Evolutionary conservation across 78 protist genomes (phyloP).

Genomic region (Fonticula alba): DNA sequence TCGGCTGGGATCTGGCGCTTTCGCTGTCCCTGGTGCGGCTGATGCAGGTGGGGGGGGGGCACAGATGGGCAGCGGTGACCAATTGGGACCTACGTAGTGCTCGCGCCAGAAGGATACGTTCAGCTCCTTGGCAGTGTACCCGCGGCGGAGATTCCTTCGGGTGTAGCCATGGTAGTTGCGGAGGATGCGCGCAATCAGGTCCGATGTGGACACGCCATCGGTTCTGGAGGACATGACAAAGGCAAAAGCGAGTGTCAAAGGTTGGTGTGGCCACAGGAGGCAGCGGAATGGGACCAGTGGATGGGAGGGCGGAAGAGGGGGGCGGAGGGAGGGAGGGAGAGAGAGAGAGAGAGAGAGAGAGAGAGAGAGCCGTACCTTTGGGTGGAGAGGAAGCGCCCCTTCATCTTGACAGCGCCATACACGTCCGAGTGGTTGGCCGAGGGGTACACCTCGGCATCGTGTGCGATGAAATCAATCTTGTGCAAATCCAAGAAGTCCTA

Average conservation of each 20-base stretch:
- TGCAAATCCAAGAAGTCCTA: conserved; percentile 29
- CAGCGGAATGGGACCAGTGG: too few species aligned
- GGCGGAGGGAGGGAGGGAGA: neutral
- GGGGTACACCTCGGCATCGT: conserved; percentile 40
- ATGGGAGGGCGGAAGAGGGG: neutral
- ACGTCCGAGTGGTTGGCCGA: conserved; percentile 39
- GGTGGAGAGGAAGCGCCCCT: conserved; percentile 39
- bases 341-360: neutral
- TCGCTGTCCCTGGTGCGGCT: too few species aligned
- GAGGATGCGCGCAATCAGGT: conserved; percentile 37
- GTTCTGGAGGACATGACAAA: neutral
- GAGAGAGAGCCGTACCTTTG: conserved; percentile 8
- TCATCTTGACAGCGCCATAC: conserved; percentile 32
- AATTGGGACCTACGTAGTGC: too few species aligned
- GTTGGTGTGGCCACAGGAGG: too few species aligned
- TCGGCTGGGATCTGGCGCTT: too few species aligned
- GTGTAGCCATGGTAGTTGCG: conserved; percentile 38
- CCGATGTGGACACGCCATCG: conserved; percentile 41
- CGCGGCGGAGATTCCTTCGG: conserved; percentile 38
- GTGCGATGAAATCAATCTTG: conserved; percentile 44
- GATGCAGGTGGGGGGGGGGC: too few species aligned
- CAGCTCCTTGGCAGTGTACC: conserved; percentile 43
- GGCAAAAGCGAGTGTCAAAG: too few species aligned
- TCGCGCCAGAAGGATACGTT: conserved; percentile 40
- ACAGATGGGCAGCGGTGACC: too few species aligned